phyloP scores from a whole-genome alignment of 73 alveolate species.

The Diophrys appendiculata region DNA sequence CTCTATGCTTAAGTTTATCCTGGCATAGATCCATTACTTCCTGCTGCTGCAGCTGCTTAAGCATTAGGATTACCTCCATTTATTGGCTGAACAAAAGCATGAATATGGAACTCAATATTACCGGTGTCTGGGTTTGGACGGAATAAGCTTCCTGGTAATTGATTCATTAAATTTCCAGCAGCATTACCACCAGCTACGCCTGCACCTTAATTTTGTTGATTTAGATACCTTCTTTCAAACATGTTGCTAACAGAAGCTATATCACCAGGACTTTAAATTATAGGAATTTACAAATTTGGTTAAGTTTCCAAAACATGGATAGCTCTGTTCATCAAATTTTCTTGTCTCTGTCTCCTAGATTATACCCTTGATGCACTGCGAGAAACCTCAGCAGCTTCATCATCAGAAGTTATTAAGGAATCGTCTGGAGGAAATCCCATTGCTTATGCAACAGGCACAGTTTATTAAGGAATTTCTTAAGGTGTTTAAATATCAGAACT shows the following conservation, averaged over 20 bases:
- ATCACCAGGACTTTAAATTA: conserved; percentile 50
- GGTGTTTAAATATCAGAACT: too few species aligned
- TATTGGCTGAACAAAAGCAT: conserved; percentile 31
- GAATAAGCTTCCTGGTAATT: too few species aligned
- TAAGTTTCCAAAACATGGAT: neutral
- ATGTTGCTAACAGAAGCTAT: conserved; percentile 33
- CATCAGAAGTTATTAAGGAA: neutral
- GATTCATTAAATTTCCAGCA: too few species aligned
- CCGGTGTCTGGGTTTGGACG: neutral
- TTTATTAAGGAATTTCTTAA: too few species aligned
- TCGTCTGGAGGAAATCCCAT: neutral
- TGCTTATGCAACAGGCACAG: neutral
- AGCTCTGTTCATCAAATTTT: conserved; percentile 2
- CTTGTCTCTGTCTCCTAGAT: conserved; percentile 7
- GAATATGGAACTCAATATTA: conserved; percentile 58
- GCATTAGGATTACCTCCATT: neutral
- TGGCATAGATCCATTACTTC: too few species aligned
- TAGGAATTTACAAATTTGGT: conserved; percentile 15
- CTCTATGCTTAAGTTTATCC: too few species aligned
- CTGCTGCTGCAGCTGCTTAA: neutral
- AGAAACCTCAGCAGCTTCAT: neutral
- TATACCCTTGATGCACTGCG: neutral
- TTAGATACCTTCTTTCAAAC: conserved; percentile 33
- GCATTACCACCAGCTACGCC: conserved; percentile 6
- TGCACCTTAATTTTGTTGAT: conserved; percentile 3